Percentiles rank a stretch among this genome's conserved stretches.
These are phyloP conservation scores for Ogataea pilisensis DNA, from an alignment of 805 yeast species.

Conservation along the genomic window DNA sequence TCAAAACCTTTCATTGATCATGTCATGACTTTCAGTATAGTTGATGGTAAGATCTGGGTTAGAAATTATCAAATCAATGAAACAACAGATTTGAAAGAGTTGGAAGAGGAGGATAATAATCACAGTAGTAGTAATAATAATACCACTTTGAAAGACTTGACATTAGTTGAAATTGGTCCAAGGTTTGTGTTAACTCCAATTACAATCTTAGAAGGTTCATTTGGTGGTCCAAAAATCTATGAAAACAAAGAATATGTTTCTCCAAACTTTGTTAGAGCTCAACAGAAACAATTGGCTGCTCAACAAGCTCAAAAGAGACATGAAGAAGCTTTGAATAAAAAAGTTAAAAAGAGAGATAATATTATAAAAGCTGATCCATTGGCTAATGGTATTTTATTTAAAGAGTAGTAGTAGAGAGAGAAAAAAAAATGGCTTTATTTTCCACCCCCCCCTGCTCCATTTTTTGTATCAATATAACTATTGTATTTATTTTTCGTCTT, in stretches of 20 bases:
- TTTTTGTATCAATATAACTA: no score
- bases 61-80: constrained; percentile 87
- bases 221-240: constrained; percentile 95
- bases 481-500: no score
- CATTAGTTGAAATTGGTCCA: constrained; percentile 94
- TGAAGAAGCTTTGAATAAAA: constrained; percentile 73
- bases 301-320: constrained; percentile 72
- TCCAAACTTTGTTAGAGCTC: constrained; percentile 93
- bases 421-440: no score
- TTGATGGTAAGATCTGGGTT: constrained; percentile 92
- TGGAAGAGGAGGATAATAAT: constrained; percentile 26
- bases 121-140: constrained; percentile 6
- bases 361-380: constrained; percentile 78
- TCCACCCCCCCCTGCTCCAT: no score
- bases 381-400: constrained; percentile 73
- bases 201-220: constrained; percentile 90
- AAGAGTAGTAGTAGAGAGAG: no score
- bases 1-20: constrained; percentile 94
- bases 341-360: constrained; percentile 69
- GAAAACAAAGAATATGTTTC: constrained; percentile 96
- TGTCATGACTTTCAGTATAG: constrained; percentile 87
- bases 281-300: constrained; percentile 74
- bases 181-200: constrained; percentile 90
- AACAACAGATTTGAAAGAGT: constrained; percentile 54
- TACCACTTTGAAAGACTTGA: constrained; percentile 49